phyloP scores from a whole-genome alignment of 345 rosid genomes.

The Syzygium jambos region DNA sequence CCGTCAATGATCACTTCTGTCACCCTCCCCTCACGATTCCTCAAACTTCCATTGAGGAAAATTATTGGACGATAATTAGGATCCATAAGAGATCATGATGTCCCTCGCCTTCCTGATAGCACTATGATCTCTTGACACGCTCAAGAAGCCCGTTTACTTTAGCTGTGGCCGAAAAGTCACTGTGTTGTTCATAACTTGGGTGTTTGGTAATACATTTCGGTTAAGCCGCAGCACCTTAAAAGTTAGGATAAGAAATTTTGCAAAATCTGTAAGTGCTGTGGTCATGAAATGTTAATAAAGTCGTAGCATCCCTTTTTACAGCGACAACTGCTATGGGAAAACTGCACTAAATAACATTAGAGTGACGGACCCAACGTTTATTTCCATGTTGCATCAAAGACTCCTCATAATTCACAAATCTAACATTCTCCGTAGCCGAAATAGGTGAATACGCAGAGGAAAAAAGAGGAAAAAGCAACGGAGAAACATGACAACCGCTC shows the following conservation, averaged over 20 bases:
- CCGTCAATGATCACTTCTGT: not conserved
- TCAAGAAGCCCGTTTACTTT: not conserved
- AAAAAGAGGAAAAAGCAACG: not conserved
- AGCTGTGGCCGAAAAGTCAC: not conserved
- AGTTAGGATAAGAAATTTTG: accelerated
- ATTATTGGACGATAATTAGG: not conserved
- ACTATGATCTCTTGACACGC: not conserved
- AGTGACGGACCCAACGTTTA: not conserved
- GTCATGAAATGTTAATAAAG: not conserved
- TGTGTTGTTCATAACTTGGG: not conserved
- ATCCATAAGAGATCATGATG: not conserved
- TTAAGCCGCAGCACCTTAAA: not conserved
- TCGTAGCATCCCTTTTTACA: not conserved
- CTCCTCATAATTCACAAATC: not conserved
- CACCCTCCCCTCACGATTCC: not conserved
- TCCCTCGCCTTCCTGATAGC: not conserved
- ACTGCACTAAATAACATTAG: not conserved
- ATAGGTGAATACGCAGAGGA: not conserved
- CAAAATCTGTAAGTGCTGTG: not conserved
- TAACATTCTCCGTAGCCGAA: not conserved
- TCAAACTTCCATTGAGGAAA: not conserved
- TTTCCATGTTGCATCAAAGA: not conserved
- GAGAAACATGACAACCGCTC: not conserved
- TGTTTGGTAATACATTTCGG: not conserved
- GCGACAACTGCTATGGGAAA: not conserved